Percentiles rank a stretch among this genome's conserved stretches.
Evolutionary conservation across 2,329 filamentous ascomycete genomes (phyloP).

Genomic region (Huntiella bhutanensis): DNA sequence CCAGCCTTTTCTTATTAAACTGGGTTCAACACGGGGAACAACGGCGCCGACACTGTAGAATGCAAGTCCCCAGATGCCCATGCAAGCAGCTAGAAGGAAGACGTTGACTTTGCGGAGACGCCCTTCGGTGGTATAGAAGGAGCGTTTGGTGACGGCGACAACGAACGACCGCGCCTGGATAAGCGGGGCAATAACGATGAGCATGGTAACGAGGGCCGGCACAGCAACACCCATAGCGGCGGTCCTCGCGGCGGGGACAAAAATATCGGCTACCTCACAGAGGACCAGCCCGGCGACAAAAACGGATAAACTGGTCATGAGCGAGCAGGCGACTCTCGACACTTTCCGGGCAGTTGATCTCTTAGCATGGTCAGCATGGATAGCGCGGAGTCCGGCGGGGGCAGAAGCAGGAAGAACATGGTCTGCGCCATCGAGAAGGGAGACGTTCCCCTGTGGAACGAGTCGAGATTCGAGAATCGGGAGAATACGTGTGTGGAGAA

Average conservation of each 20-base stretch:
- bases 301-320: conserved; percentile 57
- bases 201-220: conserved; percentile 48
- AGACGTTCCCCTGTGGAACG: conserved; percentile 23
- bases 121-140: conserved; percentile 23
- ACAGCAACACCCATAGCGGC: conserved; percentile 52
- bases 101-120: conserved; percentile 23
- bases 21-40: conserved; percentile 26
- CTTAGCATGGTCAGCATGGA: conserved; percentile 37
- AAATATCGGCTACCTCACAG: conserved; percentile 62
- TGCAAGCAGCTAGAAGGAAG: conserved; percentile 41
- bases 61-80: conserved; percentile 47
- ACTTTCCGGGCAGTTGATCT: conserved; percentile 31
- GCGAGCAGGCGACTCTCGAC: conserved; percentile 50
- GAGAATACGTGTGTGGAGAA: conserved; percentile 51
- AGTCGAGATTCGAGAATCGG: conserved; percentile 40
- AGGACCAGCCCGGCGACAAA: conserved; percentile 67
- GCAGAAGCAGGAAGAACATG: conserved; percentile 43
- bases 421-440: conserved; percentile 40
- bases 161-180: conserved; percentile 52
- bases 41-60: conserved; percentile 62
- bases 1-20: conserved; percentile 3
- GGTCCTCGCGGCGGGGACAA: conserved; percentile 47
- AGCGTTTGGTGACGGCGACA: conserved; percentile 37
- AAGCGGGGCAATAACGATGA: conserved; percentile 59
- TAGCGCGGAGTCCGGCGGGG: conserved; percentile 38